Evolutionary conservation across 305 asterid species (phyloP).

Genomic region (Fraxinus paxiana): DNA sequence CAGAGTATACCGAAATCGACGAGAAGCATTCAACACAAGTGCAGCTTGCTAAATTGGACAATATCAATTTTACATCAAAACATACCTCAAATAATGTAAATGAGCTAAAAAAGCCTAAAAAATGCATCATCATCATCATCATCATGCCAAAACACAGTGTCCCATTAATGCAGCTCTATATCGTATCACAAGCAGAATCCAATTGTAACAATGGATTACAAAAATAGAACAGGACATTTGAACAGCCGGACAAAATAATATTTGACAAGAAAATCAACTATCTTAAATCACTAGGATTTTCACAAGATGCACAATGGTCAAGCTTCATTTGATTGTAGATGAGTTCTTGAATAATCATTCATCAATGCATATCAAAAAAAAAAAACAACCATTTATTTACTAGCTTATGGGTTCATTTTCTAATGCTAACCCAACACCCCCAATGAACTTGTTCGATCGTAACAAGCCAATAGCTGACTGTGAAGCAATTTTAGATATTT

Average conservation of each 20-base stretch:
- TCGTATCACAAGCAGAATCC: neutral
- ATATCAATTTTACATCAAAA: neutral
- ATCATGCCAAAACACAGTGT: neutral
- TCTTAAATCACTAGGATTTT: neutral
- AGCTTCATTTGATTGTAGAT: neutral
- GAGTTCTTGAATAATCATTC: neutral
- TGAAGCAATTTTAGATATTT: neutral
- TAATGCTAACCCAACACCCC: neutral
- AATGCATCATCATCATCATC: neutral
- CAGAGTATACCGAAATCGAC: conserved; percentile 89
- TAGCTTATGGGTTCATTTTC: neutral
- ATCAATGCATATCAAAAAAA: neutral
- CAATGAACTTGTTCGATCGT: neutral
- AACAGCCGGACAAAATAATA: neutral
- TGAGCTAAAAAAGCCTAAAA: neutral
- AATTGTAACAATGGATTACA: neutral
- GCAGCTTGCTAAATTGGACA: conserved; percentile 80
- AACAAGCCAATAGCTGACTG: neutral
- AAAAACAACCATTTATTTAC: neutral
- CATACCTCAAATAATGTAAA: neutral
- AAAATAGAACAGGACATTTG: neutral
- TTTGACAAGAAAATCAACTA: neutral
- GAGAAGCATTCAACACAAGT: conserved; percentile 85
- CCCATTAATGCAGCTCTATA: neutral
- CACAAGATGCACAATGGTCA: neutral